Evolutionary conservation across 257 asterid species (phyloP), one percentile per base, ranked within the genome.

Genomic region (Nicotiana paniculata): DNA sequence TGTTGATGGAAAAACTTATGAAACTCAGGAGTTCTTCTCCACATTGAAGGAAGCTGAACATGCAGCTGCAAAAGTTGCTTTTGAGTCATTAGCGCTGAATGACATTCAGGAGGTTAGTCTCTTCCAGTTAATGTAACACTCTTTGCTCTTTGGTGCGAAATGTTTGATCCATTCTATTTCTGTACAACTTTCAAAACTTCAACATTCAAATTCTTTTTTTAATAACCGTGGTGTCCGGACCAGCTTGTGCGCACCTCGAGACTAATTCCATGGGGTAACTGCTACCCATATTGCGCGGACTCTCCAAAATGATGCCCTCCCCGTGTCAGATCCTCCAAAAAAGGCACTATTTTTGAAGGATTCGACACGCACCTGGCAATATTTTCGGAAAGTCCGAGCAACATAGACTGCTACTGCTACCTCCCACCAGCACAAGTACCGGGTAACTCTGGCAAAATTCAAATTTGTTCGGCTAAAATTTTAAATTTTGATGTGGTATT

Each of bases 21-120:
- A 81, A 79, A 83, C 93, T 5, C 11, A n/a, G 15, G 93, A 89
- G 83, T 89, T 81, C 81, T 93, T 88, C 54, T 15, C 90, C 18
- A 92, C 97, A 17, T 12, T 95, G 61, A 95, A 92, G 87, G 97
- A 93, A 69, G 96, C 97, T 78, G 97, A 93, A 83, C 97, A 91
- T 79, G 93, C 97, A 48, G 97, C 92, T 63, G 98, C 98, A 6
- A 95, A 89, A 87, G 89, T 86, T 79, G 98, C 98, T 78, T 91
- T 96, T 81, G 92, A 91, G 54, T 74, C 85, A 17, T 81, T 95
- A 74, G 85, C 90, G 2, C 81, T 79, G 63, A 86, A 83, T 74
- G 89, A 78, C 35, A 82, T 79, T 88, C 93, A 87, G 77, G 93
- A 93, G 97, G 99, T 82, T 37, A 89, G 92, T 87, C 69, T 24